Evolutionary conservation across 2,329 filamentous ascomycete genomes (phyloP).

Genomic region (Juglanconis sp.): DNA sequence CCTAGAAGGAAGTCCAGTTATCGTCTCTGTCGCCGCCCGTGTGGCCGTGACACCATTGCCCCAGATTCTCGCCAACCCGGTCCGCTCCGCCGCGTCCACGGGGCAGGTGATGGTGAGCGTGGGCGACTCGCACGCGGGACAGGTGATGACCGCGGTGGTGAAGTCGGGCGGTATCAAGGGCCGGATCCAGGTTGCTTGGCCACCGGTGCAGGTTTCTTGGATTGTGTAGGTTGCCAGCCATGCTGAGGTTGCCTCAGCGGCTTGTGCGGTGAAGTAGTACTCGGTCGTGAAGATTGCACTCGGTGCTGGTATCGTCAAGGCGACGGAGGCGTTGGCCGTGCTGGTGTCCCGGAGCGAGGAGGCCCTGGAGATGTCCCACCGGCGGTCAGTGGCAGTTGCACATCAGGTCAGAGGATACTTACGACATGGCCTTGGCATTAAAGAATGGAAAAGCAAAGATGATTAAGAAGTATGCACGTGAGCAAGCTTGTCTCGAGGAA

Average conservation of each 20-base stretch:
- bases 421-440: background rate
- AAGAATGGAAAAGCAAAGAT: background rate
- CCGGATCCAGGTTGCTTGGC: slow-evolving; percentile 27
- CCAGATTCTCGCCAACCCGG: slow-evolving; percentile 27
- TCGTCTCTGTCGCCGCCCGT: slow-evolving; percentile 15
- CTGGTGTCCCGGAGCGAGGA: slow-evolving; percentile 22
- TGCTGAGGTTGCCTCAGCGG: slow-evolving; percentile 34
- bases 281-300: slow-evolving; percentile 32
- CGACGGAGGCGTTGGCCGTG: background rate
- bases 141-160: slow-evolving; percentile 35
- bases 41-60: slow-evolving; percentile 36
- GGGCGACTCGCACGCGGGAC: slow-evolving; percentile 29
- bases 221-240: slow-evolving; percentile 42
- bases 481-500: background rate
- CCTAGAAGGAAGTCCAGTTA: background rate
- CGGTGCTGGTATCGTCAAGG: slow-evolving; percentile 14
- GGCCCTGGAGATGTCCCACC: slow-evolving; percentile 25
- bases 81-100: slow-evolving; percentile 29
- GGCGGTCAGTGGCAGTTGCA: background rate
- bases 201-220: slow-evolving; percentile 32
- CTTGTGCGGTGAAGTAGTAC: slow-evolving; percentile 35
- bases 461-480: background rate
- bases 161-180: slow-evolving; percentile 35
- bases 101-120: slow-evolving; percentile 37
- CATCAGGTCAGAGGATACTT: background rate